Evolutionary conservation across 129 eudicot genomes (phyloP), one percentile per base, ranked within the genome.

Genomic region (Arctium lappa): DNA sequence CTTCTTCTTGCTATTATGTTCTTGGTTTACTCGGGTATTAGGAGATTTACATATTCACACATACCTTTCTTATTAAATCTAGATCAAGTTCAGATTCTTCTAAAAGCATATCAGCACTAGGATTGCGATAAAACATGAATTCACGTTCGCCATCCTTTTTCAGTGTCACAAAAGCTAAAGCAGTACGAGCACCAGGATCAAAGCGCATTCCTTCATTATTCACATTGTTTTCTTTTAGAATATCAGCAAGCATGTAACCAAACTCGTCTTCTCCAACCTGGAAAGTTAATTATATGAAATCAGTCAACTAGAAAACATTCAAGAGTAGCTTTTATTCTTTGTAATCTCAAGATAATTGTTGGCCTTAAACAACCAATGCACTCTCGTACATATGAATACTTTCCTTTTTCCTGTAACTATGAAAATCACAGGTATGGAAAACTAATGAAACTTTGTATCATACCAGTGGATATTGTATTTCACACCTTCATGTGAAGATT

Each of bases 231-330:
- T 91, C 90, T 95, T 93, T 93, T 39, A 95, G 74, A 86, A 95
- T 95, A 63, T 95, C 88, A 79, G 97, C 97, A 79, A 95, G 97
- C 99, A 95, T 95, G 94, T 91, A 95, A 30, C 99, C 99, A 72
- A 95, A 95, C 84, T 95, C 99, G 85, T 95, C 99, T 85, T 93
- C 98, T 27, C 98, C 99, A 75, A 95, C 99, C 99, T 95, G 85
- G 30, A 46, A 71, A 77, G 60, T 38, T 78, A 38, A 83, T 46
- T 0, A 75, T 37, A 69, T 39, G 12, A 73, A 69, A 69, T 29
- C 72, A 18, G 38, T 39, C 62, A 13, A 38, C 15, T 27, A n/a
- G 7, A 73, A 42, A 15, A 15, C 50, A 53, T 37, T 38, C 18
- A 63, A 32, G 1, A 62, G 56, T 44, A 69, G 30, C 34, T 34